Evolutionary conservation across 2,329 filamentous ascomycete species (phyloP), one percentile per base, ranked within the genome.

Genomic region (Grosmannia serpens): DNA sequence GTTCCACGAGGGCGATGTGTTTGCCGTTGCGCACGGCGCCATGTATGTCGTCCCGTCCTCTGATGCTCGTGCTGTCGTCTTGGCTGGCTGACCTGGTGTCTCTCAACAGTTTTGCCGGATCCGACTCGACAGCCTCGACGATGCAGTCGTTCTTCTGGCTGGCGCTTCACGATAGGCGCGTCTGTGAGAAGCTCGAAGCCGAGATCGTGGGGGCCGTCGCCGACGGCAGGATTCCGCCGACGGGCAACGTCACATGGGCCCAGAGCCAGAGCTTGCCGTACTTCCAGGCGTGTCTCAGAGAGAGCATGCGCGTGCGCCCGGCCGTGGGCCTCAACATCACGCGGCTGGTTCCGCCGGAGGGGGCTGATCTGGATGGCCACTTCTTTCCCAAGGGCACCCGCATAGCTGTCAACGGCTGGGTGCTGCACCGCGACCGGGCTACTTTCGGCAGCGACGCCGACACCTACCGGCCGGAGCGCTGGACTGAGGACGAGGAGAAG

Each of bases 91-190:
- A 47, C 41, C 46, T 38, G 41, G 20, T 20, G 41, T n/a, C 20
- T 4, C 38, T 26, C n/a, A 24, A 38, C 61, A 81, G 77, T 62
- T 79, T 83, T 65, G 80, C 81, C 20, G 82, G 82, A 29, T 82
- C 81, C 24, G 81, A 84, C 68, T 82, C 81, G 0, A 83, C 81
- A 0, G 81, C 81, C 13, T 80, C 77, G 9, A 80, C 78, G 0
- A 81, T 81, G 78, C 77, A 81, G 62, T 80, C 77, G 58, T 79
- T 81, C 67, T 79, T 78, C 70, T 77, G 74, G 70, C 74, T 75
- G 49, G 70, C 77, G 0, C 70, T 81, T 11, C 73, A 75, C 44
- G 72, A 75, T 26, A 69, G 70, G 1, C 67, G 63, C 0, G 71
- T 79, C 13, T 75, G 79, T 62, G 56, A 64, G 2, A 61, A 62